Evolutionary conservation across 495 filamentous ascomycete species (phyloP), one percentile per base, ranked within the genome.

Genomic region (Tuber microsphaerosporum): DNA sequence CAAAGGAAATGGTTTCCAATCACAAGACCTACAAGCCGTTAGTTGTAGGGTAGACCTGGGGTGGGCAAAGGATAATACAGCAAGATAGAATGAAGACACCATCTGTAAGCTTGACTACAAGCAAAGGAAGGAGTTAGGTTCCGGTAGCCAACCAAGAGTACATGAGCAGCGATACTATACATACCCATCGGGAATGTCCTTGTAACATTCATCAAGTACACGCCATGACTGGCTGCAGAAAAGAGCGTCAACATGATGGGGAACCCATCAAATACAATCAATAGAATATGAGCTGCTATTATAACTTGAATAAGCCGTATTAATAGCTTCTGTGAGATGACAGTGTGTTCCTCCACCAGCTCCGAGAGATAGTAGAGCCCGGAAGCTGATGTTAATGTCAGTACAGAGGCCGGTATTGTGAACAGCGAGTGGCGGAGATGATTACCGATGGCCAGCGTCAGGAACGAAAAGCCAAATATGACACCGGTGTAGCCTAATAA

Each of bases 331-430:
- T 97, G 94, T 31, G 94, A 91, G 69, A 96, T 83, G 17, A 98
- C 94, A 17, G 94, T 98, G 83, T 98, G 94, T 82, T 99, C 95
- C 85, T 99, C 96, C 71, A 99, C 95, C 16, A 97, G 88, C 84
- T 99, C 95, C 2, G 95, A 97, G 70, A 99, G 92, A 83, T 99
- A 99, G 86, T 99, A 98, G 37, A 99, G 90, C 42, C 96, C 96
- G 37, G 93, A 97, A 46, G 95, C 95, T 97, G 81, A 77, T 61
- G n/a, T 16, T 48, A 20, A 46, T 6, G 26, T 75, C 48, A 80
- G 77, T 71, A 37, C 17, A 12, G 22, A 34, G 14, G 20, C n/a
- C 22, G 22, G 48, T 56, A 56, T 56, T 10, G 68, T 34, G 42
- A 26, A 46, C 39, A 34, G 45, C 20, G 34, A 17, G 31, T 48